phyloP scores from a whole-genome alignment of 1,284 basidiomycete species.

The Inonotus hispidus region DNA sequence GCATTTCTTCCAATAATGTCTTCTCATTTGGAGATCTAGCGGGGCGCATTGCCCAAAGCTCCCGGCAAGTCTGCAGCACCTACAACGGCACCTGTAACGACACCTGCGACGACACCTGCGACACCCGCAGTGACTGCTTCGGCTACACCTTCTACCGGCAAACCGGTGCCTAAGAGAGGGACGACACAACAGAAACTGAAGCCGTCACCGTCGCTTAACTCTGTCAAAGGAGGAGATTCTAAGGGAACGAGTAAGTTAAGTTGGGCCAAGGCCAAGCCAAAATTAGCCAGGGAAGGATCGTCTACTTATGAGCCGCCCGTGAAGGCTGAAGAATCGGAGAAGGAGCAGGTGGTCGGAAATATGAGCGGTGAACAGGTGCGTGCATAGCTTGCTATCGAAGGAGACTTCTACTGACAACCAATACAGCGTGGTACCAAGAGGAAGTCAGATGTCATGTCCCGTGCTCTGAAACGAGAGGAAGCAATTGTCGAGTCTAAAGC shows the following conservation, averaged over 20 bases:
- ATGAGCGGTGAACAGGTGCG: not conserved
- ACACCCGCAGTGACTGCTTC: too few relatives aligned
- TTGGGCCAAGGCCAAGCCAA: slow-evolving; percentile 58
- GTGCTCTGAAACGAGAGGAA: slow-evolving; percentile 11
- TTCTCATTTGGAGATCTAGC: not conserved
- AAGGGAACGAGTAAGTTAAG: slow-evolving; percentile 54
- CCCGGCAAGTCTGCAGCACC: not conserved
- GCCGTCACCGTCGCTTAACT: slow-evolving; percentile 9
- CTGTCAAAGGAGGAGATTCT: slow-evolving; percentile 26
- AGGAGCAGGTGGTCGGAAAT: not conserved
- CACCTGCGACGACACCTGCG: too few relatives aligned
- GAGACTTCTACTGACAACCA: not conserved
- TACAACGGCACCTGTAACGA: not conserved
- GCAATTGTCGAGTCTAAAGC: not conserved
- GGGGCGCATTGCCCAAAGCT: not conserved
- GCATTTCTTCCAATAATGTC: not conserved
- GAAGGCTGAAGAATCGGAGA: slow-evolving; percentile 19
- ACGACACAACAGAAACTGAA: slow-evolving; percentile 20
- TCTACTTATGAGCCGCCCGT: not conserved
- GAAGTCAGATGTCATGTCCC: slow-evolving; percentile 15
- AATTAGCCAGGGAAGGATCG: slow-evolving; percentile 27
- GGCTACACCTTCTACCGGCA: slow-evolving; percentile 22
- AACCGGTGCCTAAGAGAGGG: slow-evolving; percentile 19
- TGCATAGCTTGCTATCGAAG: not conserved
- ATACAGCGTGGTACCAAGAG: slow-evolving; percentile 20